Percentiles rank a stretch among this genome's conserved stretches.
Evolutionary conservation across 225 moss, liverwort and hornwort species (phyloP).

Genomic region (Polytrichum formosum): DNA sequence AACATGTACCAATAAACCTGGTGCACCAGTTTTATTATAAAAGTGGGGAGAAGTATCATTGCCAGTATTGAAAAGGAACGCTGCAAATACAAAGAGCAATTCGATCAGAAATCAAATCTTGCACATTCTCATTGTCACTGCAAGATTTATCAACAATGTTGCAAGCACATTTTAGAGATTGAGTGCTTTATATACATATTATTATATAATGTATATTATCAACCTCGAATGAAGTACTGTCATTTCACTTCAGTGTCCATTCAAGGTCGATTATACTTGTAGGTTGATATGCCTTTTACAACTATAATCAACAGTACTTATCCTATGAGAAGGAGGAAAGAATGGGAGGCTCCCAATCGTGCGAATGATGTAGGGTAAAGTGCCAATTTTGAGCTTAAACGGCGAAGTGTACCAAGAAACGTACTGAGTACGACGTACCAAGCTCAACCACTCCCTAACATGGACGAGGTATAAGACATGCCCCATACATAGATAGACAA

Average conservation of each 20-base stretch:
- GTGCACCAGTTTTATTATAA: slow-evolving; percentile 31
- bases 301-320: neutral
- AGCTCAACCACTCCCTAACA: no score
- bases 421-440: no score
- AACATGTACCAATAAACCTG: slow-evolving; percentile 38
- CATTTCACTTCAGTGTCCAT: no score
- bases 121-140: neutral
- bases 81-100: slow-evolving; percentile 25
- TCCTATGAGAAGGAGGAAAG: no score
- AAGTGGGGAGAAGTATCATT: slow-evolving; percentile 42
- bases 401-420: no score
- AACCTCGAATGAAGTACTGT: neutral
- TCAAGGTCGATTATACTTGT: no score
- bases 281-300: no score
- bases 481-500: no score
- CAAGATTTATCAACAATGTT: neutral
- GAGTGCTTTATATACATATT: neutral
- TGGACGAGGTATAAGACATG: no score
- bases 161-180: neutral
- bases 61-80: slow-evolving; percentile 36
- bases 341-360: no score
- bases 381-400: no score
- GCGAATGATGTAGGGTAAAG: no score
- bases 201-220: neutral
- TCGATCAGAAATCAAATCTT: neutral